These are phyloP conservation scores for Fraxinus sp. DNA, from an alignment of 305 asterid species.

Conservation along the genomic window DNA sequence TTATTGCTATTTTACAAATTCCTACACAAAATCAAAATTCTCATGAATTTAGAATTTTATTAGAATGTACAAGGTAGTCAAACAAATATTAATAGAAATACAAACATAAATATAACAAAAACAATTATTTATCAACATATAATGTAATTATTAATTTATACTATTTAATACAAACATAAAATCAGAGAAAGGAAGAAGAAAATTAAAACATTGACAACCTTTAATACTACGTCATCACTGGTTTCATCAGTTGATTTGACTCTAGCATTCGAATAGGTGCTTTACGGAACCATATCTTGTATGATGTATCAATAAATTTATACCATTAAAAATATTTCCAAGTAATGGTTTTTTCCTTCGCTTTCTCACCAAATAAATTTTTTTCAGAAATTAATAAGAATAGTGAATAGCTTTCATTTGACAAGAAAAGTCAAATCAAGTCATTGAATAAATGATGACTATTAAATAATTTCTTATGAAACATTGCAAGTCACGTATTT, in stretches of 20 bases:
- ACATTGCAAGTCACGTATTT: not conserved
- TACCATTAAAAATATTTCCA: not conserved
- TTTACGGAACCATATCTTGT: not conserved
- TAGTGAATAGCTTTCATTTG: not conserved
- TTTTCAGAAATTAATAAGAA: not conserved
- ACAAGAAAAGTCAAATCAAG: not conserved
- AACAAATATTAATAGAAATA: not conserved
- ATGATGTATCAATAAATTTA: not conserved
- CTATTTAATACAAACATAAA: not conserved
- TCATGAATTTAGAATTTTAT: not conserved
- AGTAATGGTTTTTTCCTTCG: not conserved
- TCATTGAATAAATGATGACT: not conserved
- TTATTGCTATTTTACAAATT: not conserved
- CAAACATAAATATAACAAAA: not conserved
- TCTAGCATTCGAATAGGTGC: not conserved
- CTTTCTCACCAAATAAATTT: not conserved
- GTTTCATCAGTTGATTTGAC: not conserved
- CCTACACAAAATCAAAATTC: not conserved
- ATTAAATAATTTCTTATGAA: not conserved
- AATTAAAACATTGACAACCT: not conserved
- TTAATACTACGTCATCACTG: not conserved
- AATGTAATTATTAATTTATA: not conserved
- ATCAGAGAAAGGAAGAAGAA: not conserved
- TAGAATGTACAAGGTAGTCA: not conserved
- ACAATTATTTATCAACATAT: not conserved